Evolutionary conservation across 805 yeast genomes (phyloP), one percentile per base, ranked within the genome.

Genomic region (Nakazawaea wyomingensis): DNA sequence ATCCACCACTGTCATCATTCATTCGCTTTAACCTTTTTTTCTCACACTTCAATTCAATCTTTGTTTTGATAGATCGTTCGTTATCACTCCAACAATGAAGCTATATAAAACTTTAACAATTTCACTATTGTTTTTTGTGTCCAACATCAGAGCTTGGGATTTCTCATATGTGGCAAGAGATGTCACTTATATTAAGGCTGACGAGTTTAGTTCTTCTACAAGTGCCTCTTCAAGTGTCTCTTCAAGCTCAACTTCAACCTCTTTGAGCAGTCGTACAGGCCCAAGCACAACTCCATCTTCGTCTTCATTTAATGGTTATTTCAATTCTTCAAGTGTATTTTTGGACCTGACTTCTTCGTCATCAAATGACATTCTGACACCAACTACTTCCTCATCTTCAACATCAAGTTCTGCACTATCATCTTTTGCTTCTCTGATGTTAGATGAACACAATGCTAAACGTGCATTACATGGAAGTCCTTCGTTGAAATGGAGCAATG

Each of bases 391-490:
- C 4, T 20, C 56, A 11, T 17, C 43, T 16, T 26, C 39, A n/a
- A 7, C 47, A 7, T 4, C 50, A 14, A 55, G 37, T 26, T 53
- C 41, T 11, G 36, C 54, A 17, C 43, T 50, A 1, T 49, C 54
- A n/a, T 52, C 39, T 19, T 57, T 57, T 39, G 47, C 51, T 14
- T 24, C 48, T 2, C 56, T 61, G 30, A 74, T 83, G 46, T 66
- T 85, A 46, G 60, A 61, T 46, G 80, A 70, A 46, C 82, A 78
- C 58, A 80, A 80, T 57, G 45, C 46, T 14, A 61, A 68, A 53
- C 68, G 85, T 64, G 66, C 75, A 22, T 44, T 51, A 14, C 82
- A 76, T 54, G 63, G 66, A 29, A 71, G 66, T 27, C 62, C 64
- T 6, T 58, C 62, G 9, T 60, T 80, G 50, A 51, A 66, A 5